Conservation (phyloP, 2,329 filamentous ascomycete species). For the Fusarium robinianum region DNA sequence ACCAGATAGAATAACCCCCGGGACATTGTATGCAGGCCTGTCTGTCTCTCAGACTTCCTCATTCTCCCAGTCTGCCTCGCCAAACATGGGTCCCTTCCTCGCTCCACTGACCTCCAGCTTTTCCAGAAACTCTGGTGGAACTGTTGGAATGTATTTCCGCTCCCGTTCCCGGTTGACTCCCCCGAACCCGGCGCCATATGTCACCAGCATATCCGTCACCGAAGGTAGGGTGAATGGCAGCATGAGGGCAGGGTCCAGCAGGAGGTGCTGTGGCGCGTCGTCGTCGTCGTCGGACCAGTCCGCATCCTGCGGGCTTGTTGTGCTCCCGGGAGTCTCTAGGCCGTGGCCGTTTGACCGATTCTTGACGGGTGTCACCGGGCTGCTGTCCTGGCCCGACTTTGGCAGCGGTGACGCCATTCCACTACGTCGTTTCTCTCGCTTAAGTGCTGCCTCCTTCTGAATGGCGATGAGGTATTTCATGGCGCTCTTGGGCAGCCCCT, state of each 20-base stretch:
- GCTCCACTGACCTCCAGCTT: constrained; percentile 72
- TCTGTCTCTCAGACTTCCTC: constrained; percentile 56
- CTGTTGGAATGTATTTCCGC: constrained; percentile 92
- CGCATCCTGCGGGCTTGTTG: constrained; percentile 42
- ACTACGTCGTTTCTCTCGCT: constrained; percentile 59
- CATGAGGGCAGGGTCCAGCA: constrained; percentile 89
- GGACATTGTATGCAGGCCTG: constrained; percentile 5
- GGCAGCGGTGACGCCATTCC: constrained; percentile 50
- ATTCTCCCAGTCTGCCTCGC: constrained; percentile 69
- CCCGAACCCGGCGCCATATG: constrained; percentile 92
- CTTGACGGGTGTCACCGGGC: constrained; percentile 52
- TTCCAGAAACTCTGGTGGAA: constrained; percentile 89
- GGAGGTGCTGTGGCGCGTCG: constrained; percentile 72
- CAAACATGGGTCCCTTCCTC: constrained; percentile 61
- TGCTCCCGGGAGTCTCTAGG: constrained; percentile 49
- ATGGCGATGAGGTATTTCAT: constrained; percentile 83
- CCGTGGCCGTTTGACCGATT: constrained; percentile 49
- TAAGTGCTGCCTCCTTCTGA: constrained; percentile 71
- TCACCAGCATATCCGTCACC: constrained; percentile 95
- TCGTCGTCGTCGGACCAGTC: constrained; percentile 62
- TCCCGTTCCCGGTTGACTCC: constrained; percentile 90
- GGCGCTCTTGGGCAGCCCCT: constrained; percentile 83
- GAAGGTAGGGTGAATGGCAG: constrained; percentile 94
- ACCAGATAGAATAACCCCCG: too few relatives aligned
- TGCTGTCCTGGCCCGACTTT: constrained; percentile 42